phyloP scores from a whole-genome alignment of 2,329 filamentous ascomycete species.

The Fonsecaea monophora region DNA sequence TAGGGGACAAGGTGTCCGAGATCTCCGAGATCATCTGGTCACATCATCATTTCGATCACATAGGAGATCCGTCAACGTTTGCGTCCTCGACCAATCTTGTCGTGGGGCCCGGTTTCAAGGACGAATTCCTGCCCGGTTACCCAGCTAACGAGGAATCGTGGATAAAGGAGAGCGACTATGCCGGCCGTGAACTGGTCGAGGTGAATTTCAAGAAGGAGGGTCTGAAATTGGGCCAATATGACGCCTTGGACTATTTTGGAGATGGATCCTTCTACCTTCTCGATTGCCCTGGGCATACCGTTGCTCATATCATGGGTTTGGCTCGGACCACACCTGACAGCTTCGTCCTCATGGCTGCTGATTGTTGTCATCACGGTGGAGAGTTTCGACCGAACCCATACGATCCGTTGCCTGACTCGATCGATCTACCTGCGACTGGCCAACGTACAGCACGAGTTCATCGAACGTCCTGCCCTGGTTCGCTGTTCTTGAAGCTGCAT shows the following conservation, averaged over 20 bases:
- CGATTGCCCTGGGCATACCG: constrained; percentile 54
- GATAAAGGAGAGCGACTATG: constrained; percentile 47
- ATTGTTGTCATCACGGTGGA: constrained; percentile 52
- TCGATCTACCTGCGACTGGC: constrained; percentile 25
- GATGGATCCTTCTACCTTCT: constrained; percentile 51
- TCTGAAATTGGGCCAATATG: constrained; percentile 46
- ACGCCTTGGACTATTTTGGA: constrained; percentile 50
- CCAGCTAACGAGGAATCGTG: constrained; percentile 49
- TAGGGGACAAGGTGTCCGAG: constrained; percentile 37
- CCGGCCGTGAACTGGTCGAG: constrained; percentile 39
- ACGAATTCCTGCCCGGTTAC: constrained; percentile 56
- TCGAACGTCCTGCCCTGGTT: constrained; percentile 17
- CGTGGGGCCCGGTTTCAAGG: constrained; percentile 61
- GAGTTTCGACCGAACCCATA: constrained; percentile 48
- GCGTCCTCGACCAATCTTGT: constrained; percentile 55
- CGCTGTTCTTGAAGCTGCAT: constrained; percentile 23
- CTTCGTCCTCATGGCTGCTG: constrained; percentile 55
- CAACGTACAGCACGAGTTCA: neutral
- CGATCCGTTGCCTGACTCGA: constrained; percentile 45
- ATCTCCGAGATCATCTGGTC: constrained; percentile 35
- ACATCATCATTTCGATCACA: constrained; percentile 53
- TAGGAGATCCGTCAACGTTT: constrained; percentile 59
- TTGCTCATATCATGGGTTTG: constrained; percentile 59
- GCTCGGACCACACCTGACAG: constrained; percentile 52
- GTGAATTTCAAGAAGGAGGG: constrained; percentile 28